Base-by-base conservation (phyloP, 2,329 filamentous ascomycete genomes). In the Penicillium concentricum region DNA sequence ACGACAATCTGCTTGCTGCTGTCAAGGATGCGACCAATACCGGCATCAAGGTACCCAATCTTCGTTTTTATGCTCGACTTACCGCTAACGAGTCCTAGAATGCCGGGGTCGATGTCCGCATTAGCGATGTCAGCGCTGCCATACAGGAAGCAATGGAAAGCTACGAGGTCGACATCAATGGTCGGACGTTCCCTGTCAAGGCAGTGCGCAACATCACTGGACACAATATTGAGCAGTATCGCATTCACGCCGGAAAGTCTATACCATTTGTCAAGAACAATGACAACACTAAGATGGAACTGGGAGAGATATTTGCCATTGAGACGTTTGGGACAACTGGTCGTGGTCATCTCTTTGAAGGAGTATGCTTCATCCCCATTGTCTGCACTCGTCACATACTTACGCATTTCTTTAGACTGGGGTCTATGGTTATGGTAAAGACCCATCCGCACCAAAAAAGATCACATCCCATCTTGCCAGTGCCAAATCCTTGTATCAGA, bases 1-100 rank as follows among this genome's bases (percentile, higher is more conserved):
- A 91, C 73, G 88, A 92, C 72, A 87, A 87, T 68, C 79, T 93
- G 28, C 82, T 93, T 35, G 80, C 83, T 43, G 87, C 89, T 4
- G 89, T 92, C 5, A 71, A 66, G 46, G 69, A 70, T 56, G 88
- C 90, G 15, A 92, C 89, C 56, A 90, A 92, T 74, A 78, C 79
- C 47, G 81, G 77, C 9, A 64, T 83, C 57, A 76, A 69, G 72
- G 77, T 78, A 66, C 56, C 51, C 3, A 2, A 16, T 26, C 3
- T 4, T 13, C 3, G 9, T 13, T 4, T 42, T 24, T 32, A 41
- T 15, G 26, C 37, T 18, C 15, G 22, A 28, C 20, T 12, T 32
- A 34, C 13, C n/a, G 41, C 56, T 60, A 39, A 67, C 56, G 44
- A 24, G 50, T 9, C 55, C 18, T 30, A 80, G 74, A 72, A 77